These are phyloP conservation scores for Clohesyomyces aquaticus DNA, from an alignment of 495 filamentous ascomycete genomes.

Conservation along the genomic window DNA sequence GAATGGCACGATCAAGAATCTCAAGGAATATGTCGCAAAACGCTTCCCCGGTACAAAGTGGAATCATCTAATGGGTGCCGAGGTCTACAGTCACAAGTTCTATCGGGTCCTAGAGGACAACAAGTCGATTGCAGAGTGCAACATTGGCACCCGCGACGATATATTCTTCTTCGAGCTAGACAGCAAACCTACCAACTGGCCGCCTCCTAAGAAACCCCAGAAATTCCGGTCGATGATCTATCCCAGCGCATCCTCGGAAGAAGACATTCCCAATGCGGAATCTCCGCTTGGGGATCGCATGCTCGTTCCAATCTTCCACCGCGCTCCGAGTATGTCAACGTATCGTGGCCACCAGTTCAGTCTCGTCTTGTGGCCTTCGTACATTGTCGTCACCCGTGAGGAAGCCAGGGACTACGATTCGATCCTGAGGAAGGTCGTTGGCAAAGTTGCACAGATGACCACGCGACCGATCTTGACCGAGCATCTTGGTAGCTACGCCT, in stretches of 20 bases:
- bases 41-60: slow-evolving; percentile 61
- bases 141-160: slow-evolving; percentile 64
- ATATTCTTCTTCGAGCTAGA: slow-evolving; percentile 82
- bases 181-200: slow-evolving; percentile 73
- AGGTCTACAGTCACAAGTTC: slow-evolving; percentile 79
- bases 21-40: slow-evolving; percentile 77
- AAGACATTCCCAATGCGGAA: slow-evolving; percentile 61
- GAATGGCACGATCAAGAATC: slow-evolving; percentile 66
- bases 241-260: slow-evolving; percentile 55
- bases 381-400: slow-evolving; percentile 63
- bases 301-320: slow-evolving; percentile 79
- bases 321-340: slow-evolving; percentile 56
- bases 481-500: slow-evolving; percentile 38
- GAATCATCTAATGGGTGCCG: slow-evolving; percentile 67
- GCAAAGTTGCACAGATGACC: slow-evolving; percentile 62
- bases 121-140: slow-evolving; percentile 66
- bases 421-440: slow-evolving; percentile 66
- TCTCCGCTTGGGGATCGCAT: slow-evolving; percentile 70
- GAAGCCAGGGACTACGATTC: slow-evolving; percentile 62
- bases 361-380: slow-evolving; percentile 60
- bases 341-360: slow-evolving; percentile 49
- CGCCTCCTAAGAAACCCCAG: slow-evolving; percentile 55
- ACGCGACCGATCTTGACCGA: slow-evolving; percentile 63
- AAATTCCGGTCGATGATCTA: slow-evolving; percentile 37
- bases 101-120: slow-evolving; percentile 79